Percentiles rank a stretch among this genome's conserved stretches.
These are phyloP conservation scores for Uronychia binucleata DNA, from an alignment of 73 alveolate species.

Conservation along the genomic window DNA sequence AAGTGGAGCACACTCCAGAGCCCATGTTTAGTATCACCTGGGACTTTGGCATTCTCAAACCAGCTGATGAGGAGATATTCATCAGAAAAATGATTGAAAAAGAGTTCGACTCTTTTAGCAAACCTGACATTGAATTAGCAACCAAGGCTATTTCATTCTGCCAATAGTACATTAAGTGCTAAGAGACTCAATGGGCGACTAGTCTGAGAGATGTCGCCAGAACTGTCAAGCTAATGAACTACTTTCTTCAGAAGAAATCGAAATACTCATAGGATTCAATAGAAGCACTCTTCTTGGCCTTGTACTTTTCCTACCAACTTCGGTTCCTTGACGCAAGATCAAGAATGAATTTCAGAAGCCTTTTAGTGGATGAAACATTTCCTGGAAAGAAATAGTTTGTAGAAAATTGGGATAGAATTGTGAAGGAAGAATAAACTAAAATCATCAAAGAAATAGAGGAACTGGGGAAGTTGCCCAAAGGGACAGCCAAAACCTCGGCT, in stretches of 20 bases:
- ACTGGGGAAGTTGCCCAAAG: constrained; percentile 28
- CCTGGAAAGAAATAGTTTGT: not conserved
- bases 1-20: constrained; percentile 76
- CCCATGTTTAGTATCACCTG: constrained; percentile 60
- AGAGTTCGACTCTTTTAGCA: constrained; percentile 12
- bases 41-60: constrained; percentile 63
- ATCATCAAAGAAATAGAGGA: not conserved
- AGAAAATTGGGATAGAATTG: not conserved
- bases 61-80: constrained; percentile 55
- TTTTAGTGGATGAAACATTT: not conserved
- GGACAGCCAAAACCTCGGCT: constrained; percentile 70
- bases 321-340: not conserved
- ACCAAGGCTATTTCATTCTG: constrained; percentile 44
- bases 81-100: constrained; percentile 59
- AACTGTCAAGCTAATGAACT: constrained; percentile 7
- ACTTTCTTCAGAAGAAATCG: constrained; percentile 52
- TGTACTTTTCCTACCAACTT: not conserved
- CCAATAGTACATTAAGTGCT: constrained; percentile 50
- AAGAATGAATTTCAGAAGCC: not conserved
- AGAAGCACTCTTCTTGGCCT: not conserved
- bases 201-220: constrained; percentile 76
- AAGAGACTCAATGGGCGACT: constrained; percentile 64
- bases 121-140: constrained; percentile 29
- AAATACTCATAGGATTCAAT: not conserved
- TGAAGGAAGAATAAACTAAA: not conserved